A percentile compares a stretch with the other conserved stretches of the same genome.
Evolutionary conservation across 805 yeast genomes (phyloP).

Genomic region (Barnettozyma siamensis): DNA sequence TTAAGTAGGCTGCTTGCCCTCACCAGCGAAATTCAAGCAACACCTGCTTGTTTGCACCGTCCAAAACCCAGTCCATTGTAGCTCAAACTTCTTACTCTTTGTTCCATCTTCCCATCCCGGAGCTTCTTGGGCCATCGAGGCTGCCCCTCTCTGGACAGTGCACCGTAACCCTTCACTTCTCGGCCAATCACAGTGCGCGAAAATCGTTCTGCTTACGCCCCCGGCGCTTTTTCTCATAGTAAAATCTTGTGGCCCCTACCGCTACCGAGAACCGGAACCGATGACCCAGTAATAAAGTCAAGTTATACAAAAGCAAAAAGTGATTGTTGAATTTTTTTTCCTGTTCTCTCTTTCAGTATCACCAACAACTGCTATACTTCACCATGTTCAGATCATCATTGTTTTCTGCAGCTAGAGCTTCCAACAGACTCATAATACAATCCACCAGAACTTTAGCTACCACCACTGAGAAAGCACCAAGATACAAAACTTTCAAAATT

Average conservation of each 20-base stretch:
- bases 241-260: conserved; percentile 8
- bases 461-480: conserved; percentile 46
- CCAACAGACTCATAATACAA: conserved; percentile 6
- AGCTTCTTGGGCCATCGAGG: background rate
- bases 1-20: too few relatives aligned
- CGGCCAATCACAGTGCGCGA: conserved; percentile 9
- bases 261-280: conserved; percentile 14
- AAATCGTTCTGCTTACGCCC: conserved; percentile 10
- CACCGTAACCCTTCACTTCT: background rate
- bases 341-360: background rate
- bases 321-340: background rate
- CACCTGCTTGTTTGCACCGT: too few relatives aligned
- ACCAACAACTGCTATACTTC: background rate
- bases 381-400: background rate
- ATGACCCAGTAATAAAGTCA: conserved; percentile 9
- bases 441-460: conserved; percentile 33
- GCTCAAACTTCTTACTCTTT: too few relatives aligned
- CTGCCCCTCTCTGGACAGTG: background rate
- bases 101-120: conserved; percentile 1
- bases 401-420: conserved; percentile 1
- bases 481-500: conserved; percentile 79
- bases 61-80: too few relatives aligned
- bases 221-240: conserved; percentile 12
- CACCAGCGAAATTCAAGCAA: too few relatives aligned
- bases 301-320: background rate